Conservation (phyloP, 345 rosid genomes). For the Brassica cretica region DNA sequence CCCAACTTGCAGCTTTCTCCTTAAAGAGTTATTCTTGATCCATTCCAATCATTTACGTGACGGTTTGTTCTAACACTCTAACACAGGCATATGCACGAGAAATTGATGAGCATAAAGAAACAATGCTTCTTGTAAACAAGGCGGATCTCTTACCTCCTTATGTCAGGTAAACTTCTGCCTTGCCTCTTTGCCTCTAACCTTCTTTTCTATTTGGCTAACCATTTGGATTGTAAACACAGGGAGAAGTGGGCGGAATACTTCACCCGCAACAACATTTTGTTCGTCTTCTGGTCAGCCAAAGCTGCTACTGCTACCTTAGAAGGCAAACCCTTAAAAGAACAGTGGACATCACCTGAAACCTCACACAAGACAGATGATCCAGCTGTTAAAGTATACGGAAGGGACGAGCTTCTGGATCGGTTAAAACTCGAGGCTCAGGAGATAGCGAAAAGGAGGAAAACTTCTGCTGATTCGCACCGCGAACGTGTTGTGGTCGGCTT, state of each 20-base stretch:
- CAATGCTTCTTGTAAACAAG: conserved; percentile 89
- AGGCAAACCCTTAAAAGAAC: conserved; percentile 56
- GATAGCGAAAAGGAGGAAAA: conserved; percentile 56
- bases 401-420: conserved; percentile 77
- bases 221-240: conserved; percentile 45
- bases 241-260: conserved; percentile 84
- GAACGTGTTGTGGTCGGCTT: conserved; percentile 66
- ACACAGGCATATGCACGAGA: conserved; percentile 78
- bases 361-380: conserved; percentile 47
- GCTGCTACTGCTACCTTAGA: conserved; percentile 76
- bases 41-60: conserved; percentile 7
- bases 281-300: conserved; percentile 93
- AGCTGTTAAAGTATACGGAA: conserved; percentile 63
- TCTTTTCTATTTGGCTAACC: conserved; percentile 14
- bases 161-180: conserved; percentile 51
- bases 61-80: conserved; percentile 17
- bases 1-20: conserved; percentile 18
- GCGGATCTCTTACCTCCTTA: conserved; percentile 85
- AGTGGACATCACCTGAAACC: conserved; percentile 41
- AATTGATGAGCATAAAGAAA: conserved; percentile 70
- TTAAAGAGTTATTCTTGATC: neutral
- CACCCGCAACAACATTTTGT: conserved; percentile 53
- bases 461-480: conserved; percentile 30
- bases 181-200: neutral
- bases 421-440: conserved; percentile 76